Conservation (phyloP, 768 basidiomycete genomes). For the Fistulinella prunicolor region DNA sequence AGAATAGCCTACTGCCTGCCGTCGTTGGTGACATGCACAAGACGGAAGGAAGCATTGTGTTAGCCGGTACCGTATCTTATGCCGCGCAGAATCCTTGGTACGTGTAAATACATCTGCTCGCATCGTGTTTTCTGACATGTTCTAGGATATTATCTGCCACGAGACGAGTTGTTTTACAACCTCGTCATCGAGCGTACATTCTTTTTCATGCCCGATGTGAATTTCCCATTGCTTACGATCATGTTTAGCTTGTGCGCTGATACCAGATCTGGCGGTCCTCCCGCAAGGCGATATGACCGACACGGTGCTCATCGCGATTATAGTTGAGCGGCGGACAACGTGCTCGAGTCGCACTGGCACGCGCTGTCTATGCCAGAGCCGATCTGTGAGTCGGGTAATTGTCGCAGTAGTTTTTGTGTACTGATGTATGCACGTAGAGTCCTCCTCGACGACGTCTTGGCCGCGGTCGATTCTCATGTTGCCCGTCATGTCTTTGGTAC, state of each 20-base stretch:
- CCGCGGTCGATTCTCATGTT: slow-evolving; percentile 84
- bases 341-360: slow-evolving; percentile 78
- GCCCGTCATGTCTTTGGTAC: slow-evolving; percentile 81
- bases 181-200: slow-evolving; percentile 69
- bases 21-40: slow-evolving; percentile 87
- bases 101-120: no score
- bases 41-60: slow-evolving; percentile 63
- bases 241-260: slow-evolving; percentile 73
- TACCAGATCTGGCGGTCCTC: slow-evolving; percentile 74
- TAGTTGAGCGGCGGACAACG: slow-evolving; percentile 83
- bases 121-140: no score
- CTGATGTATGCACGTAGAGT: slow-evolving; percentile 38
- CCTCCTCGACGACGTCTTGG: slow-evolving; percentile 88
- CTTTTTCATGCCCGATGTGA: no score
- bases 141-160: slow-evolving; percentile 87
- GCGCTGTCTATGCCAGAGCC: slow-evolving; percentile 88
- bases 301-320: slow-evolving; percentile 13
- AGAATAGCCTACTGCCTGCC: slow-evolving; percentile 75
- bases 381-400: slow-evolving; percentile 57
- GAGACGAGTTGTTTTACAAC: slow-evolving; percentile 80
- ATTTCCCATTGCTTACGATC: not conserved
- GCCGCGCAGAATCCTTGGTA: slow-evolving; percentile 87
- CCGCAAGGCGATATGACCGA: slow-evolving; percentile 81
- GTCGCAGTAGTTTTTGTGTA: not conserved
- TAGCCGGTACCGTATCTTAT: slow-evolving; percentile 75